Evolutionary conservation across 495 filamentous ascomycete species (phyloP), one percentile per base, ranked within the genome.

Genomic region (Neurospora sp.): DNA sequence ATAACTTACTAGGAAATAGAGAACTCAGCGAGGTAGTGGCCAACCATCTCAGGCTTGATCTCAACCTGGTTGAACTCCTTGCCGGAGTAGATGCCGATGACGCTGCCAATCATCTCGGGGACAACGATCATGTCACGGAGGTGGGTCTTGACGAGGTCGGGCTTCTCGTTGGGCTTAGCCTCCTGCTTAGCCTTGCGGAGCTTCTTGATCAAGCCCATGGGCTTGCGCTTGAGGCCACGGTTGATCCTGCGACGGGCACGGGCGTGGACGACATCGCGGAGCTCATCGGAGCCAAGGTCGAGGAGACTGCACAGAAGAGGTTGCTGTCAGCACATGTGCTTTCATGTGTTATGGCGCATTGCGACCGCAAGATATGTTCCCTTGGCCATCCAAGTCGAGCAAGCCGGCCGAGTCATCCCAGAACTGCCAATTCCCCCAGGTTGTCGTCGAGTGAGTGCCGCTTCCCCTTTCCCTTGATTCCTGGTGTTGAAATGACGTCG

Each of bases 51-150:
- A 73, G 96, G 96, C 90, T 97, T 97, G 87, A 99, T 96, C 85
- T 99, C 96, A 78, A 99, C 94, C 89, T 97, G 94, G 89, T 99
- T 99, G 91, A 98, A 99, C 87, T 98, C 96, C 90, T 99, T 99
- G 83, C 96, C 96, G 74, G 93, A 96, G 90, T 99, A 99, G 88
- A 99, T 96, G 83, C 95, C 96, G 81, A 99, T 91, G 79, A 99
- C 96, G 83, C 87, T 90, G 75, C 96, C 96, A 83, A 99, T 99
- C 95, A 99, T 97, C 90, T 99, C 96, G 76, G 91, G 96, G 79
- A 99, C 96, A 80, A 99, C 90, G 81, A 99, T 98, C 96, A 99
- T 99, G 87, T 99, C 90, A 84, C 96, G 94, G 77, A 99, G 90
- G 85, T 99, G 96, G 68, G 96, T 99, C 90, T 97, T 97, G 88